Percentiles rank a stretch among this genome's conserved stretches.
phyloP scores from a whole-genome alignment of 2,329 filamentous ascomycete genomes.

The Alternaria brassicae region DNA sequence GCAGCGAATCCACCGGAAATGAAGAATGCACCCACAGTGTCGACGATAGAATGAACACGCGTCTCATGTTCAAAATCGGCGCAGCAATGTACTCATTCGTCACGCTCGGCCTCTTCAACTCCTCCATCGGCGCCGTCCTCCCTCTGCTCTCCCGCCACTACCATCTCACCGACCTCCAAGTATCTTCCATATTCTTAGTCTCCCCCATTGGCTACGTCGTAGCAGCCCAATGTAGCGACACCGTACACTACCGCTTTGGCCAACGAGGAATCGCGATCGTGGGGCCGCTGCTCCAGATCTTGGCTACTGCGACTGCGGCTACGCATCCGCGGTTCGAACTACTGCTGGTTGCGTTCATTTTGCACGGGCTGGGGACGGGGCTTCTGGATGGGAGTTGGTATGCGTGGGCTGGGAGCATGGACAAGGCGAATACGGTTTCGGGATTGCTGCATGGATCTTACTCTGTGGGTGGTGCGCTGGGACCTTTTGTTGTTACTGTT shows the following conservation, averaged over 20 bases:
- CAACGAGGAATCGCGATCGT: conserved; percentile 54
- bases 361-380: conserved; percentile 51
- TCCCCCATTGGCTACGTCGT: conserved; percentile 55
- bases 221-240: conserved; percentile 51
- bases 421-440: conserved; percentile 51
- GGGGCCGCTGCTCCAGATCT: conserved; percentile 50
- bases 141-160: conserved; percentile 52
- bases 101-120: conserved; percentile 57
- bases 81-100: conserved; percentile 66
- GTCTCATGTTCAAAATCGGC: conserved; percentile 50
- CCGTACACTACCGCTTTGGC: conserved; percentile 52
- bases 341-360: conserved; percentile 41
- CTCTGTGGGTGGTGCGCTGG: conserved; percentile 50
- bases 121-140: conserved; percentile 45
- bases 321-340: conserved; percentile 43
- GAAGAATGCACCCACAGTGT: too few species aligned
- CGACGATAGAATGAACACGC: not conserved
- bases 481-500: conserved; percentile 48
- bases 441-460: conserved; percentile 54
- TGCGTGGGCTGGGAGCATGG: conserved; percentile 54
- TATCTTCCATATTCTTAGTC: conserved; percentile 56
- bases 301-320: conserved; percentile 38
- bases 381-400: conserved; percentile 56
- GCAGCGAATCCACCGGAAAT: not conserved
- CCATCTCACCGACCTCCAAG: conserved; percentile 51